A percentile compares a stretch with the other conserved stretches of the same genome.
These are phyloP conservation scores for Peterozyma xylosa DNA, from an alignment of 805 yeast genomes.

Conservation along the genomic window DNA sequence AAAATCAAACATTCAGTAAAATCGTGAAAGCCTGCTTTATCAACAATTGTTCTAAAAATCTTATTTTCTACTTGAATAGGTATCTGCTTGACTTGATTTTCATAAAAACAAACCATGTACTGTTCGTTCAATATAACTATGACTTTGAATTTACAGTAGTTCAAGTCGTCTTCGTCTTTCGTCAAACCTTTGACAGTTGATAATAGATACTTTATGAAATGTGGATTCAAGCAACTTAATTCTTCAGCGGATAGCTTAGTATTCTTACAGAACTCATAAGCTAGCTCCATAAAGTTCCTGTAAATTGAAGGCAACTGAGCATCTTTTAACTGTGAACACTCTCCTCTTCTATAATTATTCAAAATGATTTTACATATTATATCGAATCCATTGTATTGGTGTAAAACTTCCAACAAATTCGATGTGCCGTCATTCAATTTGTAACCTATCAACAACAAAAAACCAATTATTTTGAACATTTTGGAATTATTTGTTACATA, in stretches of 20 bases:
- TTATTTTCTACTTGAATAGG: slow-evolving; percentile 26
- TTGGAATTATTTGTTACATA: slow-evolving; percentile 19
- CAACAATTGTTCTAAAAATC: slow-evolving; percentile 48
- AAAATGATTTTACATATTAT: slow-evolving; percentile 24
- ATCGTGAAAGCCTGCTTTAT: slow-evolving; percentile 35
- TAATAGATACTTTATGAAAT: slow-evolving; percentile 41
- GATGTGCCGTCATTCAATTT: slow-evolving; percentile 12
- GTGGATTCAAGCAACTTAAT: slow-evolving; percentile 30
- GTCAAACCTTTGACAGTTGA: slow-evolving; percentile 31
- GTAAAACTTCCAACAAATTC: slow-evolving; percentile 33
- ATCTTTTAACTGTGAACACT: slow-evolving; percentile 2
- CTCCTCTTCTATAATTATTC: slow-evolving; percentile 14
- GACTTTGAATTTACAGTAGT: slow-evolving; percentile 62
- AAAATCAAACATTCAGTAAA: slow-evolving; percentile 67
- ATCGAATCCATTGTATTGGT: slow-evolving; percentile 45
- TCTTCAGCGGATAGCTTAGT: slow-evolving; percentile 36
- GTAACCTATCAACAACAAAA: slow-evolving; percentile 20
- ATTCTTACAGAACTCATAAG: slow-evolving; percentile 48
- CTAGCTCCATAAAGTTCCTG: slow-evolving; percentile 34
- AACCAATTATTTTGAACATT: slow-evolving; percentile 22
- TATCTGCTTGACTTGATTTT: slow-evolving; percentile 7
- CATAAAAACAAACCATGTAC: slow-evolving; percentile 57
- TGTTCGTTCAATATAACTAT: slow-evolving; percentile 80
- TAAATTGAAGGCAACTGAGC: slow-evolving; percentile 11
- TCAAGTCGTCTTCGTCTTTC: slow-evolving; percentile 46